Conservation (phyloP, 345 rosid species). For the Litchi chinensis region DNA sequence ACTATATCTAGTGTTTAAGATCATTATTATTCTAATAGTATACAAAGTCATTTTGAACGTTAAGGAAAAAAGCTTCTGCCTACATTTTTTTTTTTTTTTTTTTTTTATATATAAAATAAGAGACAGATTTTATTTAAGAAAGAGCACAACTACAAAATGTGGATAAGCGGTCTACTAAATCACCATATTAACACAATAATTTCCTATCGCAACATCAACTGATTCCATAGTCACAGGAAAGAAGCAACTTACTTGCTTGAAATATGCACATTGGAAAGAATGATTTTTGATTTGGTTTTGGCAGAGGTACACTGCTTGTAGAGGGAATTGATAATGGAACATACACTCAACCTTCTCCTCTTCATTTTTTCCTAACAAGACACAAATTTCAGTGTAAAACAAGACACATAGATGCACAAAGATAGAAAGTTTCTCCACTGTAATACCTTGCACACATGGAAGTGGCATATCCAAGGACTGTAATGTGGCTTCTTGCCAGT, state of each 20-base stretch:
- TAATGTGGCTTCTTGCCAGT: slow-evolving; percentile 27
- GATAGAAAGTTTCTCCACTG: neutral
- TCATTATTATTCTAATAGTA: neutral
- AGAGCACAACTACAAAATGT: neutral
- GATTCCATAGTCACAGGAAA: slow-evolving; percentile 8
- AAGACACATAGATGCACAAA: neutral
- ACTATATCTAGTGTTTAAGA: neutral
- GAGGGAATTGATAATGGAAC: slow-evolving; percentile 52
- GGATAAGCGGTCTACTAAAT: neutral
- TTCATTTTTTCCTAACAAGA: slow-evolving; percentile 57
- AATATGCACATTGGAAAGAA: slow-evolving; percentile 43
- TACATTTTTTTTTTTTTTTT: neutral
- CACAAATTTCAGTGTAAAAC: slow-evolving; percentile 19
- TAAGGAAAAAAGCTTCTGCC: neutral
- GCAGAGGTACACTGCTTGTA: slow-evolving; percentile 39
- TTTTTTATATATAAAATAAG: too few relatives aligned
- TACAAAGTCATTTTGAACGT: neutral
- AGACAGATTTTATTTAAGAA: neutral
- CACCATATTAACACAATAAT: neutral
- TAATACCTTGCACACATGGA: slow-evolving; percentile 73
- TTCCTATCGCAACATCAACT: neutral
- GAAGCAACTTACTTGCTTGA: slow-evolving; percentile 59
- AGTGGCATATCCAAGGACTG: slow-evolving; percentile 91
- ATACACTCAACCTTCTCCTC: slow-evolving; percentile 52
- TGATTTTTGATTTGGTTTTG: slow-evolving; percentile 38